Conservation (phyloP, 306 rosid genomes). For the Delonix regia region DNA sequence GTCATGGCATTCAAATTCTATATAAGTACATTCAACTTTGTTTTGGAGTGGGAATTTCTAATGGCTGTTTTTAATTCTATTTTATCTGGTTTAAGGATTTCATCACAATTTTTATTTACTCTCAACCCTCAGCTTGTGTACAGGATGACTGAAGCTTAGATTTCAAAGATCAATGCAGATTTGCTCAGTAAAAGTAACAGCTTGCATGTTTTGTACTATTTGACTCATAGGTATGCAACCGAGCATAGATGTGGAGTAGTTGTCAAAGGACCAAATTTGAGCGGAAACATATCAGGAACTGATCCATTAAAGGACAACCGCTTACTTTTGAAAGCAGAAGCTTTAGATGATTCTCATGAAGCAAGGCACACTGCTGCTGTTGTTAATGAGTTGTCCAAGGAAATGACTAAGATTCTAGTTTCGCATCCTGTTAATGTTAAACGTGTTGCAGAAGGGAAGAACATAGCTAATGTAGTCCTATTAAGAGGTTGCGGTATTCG, state of each 20-base stretch:
- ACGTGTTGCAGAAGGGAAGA: slow-evolving; percentile 86
- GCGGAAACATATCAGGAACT: slow-evolving; percentile 97
- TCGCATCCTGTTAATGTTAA: slow-evolving; percentile 85
- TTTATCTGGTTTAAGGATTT: slow-evolving; percentile 27
- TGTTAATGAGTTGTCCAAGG: slow-evolving; percentile 87
- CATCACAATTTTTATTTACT: slow-evolving; percentile 10
- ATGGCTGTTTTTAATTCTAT: slow-evolving; percentile 6
- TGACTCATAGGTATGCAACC: slow-evolving; percentile 79
- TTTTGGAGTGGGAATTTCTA: neutral
- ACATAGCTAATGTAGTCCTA: slow-evolving; percentile 86
- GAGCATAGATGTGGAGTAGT: slow-evolving; percentile 99
- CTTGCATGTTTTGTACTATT: slow-evolving; percentile 7
- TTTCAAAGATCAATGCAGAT: slow-evolving; percentile 22
- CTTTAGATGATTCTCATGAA: slow-evolving; percentile 79
- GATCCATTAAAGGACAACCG: slow-evolving; percentile 94
- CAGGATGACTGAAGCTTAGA: neutral
- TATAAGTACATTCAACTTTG: neutral
- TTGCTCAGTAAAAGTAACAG: slow-evolving; percentile 9
- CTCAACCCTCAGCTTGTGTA: slow-evolving; percentile 4
- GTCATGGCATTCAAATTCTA: neutral
- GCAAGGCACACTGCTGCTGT: slow-evolving; percentile 84
- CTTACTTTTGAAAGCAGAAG: slow-evolving; percentile 86
- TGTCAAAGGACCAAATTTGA: slow-evolving; percentile 85
- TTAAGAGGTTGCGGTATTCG: slow-evolving; percentile 95
- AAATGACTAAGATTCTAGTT: slow-evolving; percentile 79